Percentiles rank a stretch among this genome's conserved stretches.
These are phyloP conservation scores for Penicillium daleae DNA, from an alignment of 495 filamentous ascomycete genomes.

Conservation along the genomic window DNA sequence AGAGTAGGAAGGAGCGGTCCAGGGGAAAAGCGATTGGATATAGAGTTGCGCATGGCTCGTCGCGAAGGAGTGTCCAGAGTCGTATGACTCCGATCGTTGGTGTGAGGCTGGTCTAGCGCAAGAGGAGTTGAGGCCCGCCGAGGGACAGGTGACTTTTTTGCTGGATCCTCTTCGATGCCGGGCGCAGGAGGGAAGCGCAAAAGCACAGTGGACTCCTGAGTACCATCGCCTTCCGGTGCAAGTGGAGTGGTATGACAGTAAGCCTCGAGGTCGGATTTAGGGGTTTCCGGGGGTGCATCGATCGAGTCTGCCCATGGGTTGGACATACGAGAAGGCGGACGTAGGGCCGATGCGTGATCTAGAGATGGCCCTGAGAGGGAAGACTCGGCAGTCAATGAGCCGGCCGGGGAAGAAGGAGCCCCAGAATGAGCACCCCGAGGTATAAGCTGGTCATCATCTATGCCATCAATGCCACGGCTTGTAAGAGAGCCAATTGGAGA, in stretches of 20 bases:
- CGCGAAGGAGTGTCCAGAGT: conserved; percentile 43
- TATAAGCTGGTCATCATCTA: conserved; percentile 41
- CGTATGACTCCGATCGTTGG: conserved; percentile 25
- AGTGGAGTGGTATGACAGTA: conserved; percentile 39
- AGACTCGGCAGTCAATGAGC: conserved; percentile 40
- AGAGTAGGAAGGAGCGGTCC: conserved; percentile 45
- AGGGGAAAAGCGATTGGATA: conserved; percentile 48
- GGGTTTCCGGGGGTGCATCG: conserved; percentile 18
- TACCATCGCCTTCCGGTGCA: conserved; percentile 14
- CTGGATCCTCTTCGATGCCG: conserved; percentile 31
- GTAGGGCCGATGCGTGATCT: conserved; percentile 37
- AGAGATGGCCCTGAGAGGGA: conserved; percentile 35
- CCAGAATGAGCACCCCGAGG: conserved; percentile 42
- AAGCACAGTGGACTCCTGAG: conserved; percentile 41
- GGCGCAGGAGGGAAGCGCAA: conserved; percentile 46
- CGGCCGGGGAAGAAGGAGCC: conserved; percentile 37
- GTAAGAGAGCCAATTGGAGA: conserved; percentile 42
- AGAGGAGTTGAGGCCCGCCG: conserved; percentile 27
- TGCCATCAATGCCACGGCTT: conserved; percentile 38
- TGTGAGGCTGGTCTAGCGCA: conserved; percentile 18
- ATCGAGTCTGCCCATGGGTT: conserved; percentile 47
- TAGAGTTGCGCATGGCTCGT: conserved; percentile 39
- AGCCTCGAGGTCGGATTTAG: conserved; percentile 33
- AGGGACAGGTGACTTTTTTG: conserved; percentile 8
- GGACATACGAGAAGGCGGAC: conserved; percentile 40